These are phyloP conservation scores for Cyclocybe aegerita DNA, from an alignment of 768 basidiomycete species.

Conservation along the genomic window DNA sequence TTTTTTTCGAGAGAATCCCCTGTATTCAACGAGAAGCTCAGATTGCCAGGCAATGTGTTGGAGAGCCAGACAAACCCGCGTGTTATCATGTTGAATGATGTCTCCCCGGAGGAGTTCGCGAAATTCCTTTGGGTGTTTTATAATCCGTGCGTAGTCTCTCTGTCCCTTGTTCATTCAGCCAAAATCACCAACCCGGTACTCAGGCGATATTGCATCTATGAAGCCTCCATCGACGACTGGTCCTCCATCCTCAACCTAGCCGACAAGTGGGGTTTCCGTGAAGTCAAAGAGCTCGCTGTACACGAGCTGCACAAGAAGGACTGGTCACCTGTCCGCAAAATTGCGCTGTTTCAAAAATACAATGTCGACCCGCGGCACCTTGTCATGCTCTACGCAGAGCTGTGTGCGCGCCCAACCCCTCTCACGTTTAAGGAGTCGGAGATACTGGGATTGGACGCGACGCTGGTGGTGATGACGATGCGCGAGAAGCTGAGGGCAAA, in stretches of 20 bases:
- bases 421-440: conserved; percentile 55
- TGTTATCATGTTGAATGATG: conserved; percentile 44
- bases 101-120: conserved; percentile 38
- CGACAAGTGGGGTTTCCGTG: conserved; percentile 52
- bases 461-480: conserved; percentile 45
- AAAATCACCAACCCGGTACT: not conserved
- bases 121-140: conserved; percentile 59
- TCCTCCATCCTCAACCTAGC: conserved; percentile 57
- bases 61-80: conserved; percentile 37
- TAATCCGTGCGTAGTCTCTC: conserved; percentile 28
- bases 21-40: too few relatives aligned
- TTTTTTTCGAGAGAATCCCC: too few relatives aligned
- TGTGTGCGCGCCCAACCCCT: conserved; percentile 51
- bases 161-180: not conserved
- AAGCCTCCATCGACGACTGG: conserved; percentile 53
- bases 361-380: conserved; percentile 47
- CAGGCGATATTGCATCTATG: conserved; percentile 59
- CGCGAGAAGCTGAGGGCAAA: conserved; percentile 45
- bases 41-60: conserved; percentile 24
- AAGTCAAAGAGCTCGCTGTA: conserved; percentile 57
- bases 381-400: conserved; percentile 51
- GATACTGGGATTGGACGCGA: conserved; percentile 52
- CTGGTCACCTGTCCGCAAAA: conserved; percentile 31
- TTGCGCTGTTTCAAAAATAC: conserved; percentile 55
- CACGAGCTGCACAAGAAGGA: conserved; percentile 58